Base-by-base conservation (phyloP, 306 rosid genomes). In the Begonia masoniana region DNA sequence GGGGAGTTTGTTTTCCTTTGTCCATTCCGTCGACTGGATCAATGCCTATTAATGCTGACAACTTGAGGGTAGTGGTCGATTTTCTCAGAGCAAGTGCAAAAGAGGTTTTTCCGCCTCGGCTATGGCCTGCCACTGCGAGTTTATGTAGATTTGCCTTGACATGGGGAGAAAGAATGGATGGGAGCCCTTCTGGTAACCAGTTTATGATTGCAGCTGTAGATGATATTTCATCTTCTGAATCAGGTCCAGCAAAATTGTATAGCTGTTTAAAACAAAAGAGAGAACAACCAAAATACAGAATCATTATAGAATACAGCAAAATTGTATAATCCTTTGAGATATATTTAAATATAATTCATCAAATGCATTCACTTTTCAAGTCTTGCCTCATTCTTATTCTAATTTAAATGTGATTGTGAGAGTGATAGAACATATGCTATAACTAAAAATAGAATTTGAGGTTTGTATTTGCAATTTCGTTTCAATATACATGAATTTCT, bases 11-110 rank as follows among this genome's bases (percentile, higher is more conserved):
- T 57, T 62, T 76, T 54, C 95, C 91, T 41, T 16, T 68, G 58
- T 61, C 83, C 72, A 69, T 74, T 64, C 97, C 97, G 68, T 89
- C 97, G 23, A 89, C 95, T 2, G 97, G 97, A 55, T 89, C 95
- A 15, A 89, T 72, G 51, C 94, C 97, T 19, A 89, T 74, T 16
- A 85, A 54, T 31, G 91, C 94, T 48, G 94, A 80, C 62, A 80
- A 71, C 51, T 80, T 82, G 13, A 77, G 67, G 50, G 68, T 56
- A 1, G 79, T 71, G 55, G 31, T 61, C 41, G 31, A 35, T 60
- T 75, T 77, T 41, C 57, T 70, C 11, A 78, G 62, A 24, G 94
- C 89, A 11, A 85, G 61, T 1, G 95, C 94, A 61, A 89, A 89
- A 3, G 95, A 78, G 51, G 85, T 72, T 66, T 89, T 89, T 45